These are phyloP conservation scores for Rhododendron vialii DNA, from an alignment of 148 eudicot genomes.

Conservation along the genomic window DNA sequence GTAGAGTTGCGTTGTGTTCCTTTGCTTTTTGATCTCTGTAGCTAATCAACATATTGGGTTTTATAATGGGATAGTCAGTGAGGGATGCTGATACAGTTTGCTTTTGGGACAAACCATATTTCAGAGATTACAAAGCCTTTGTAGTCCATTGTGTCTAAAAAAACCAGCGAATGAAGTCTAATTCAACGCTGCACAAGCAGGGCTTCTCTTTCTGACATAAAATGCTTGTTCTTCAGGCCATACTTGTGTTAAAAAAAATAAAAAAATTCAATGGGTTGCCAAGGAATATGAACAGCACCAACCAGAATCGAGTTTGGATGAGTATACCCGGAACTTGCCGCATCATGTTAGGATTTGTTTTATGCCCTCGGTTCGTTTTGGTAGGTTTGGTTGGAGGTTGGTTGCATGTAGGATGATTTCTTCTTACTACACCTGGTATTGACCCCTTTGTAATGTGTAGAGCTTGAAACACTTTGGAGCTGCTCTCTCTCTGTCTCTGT, in stretches of 20 bases:
- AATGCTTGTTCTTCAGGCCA: neutral
- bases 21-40: neutral
- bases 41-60: neutral
- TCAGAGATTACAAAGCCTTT: neutral
- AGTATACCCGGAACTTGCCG: neutral
- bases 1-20: neutral
- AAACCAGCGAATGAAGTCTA: neutral
- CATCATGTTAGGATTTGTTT: neutral
- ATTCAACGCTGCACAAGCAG: neutral
- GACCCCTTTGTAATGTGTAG: neutral
- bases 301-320: neutral
- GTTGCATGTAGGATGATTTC: neutral
- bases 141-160: neutral
- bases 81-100: neutral
- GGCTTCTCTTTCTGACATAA: neutral
- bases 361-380: neutral
- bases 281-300: neutral
- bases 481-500: neutral
- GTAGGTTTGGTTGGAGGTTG: neutral
- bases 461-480: neutral
- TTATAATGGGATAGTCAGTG: neutral
- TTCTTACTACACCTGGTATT: neutral
- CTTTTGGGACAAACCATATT: neutral
- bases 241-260: neutral
- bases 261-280: neutral